Percentiles rank a stretch among this genome's conserved stretches.
Conservation (phyloP, 306 rosid species). For the Benincasa hispida region DNA sequence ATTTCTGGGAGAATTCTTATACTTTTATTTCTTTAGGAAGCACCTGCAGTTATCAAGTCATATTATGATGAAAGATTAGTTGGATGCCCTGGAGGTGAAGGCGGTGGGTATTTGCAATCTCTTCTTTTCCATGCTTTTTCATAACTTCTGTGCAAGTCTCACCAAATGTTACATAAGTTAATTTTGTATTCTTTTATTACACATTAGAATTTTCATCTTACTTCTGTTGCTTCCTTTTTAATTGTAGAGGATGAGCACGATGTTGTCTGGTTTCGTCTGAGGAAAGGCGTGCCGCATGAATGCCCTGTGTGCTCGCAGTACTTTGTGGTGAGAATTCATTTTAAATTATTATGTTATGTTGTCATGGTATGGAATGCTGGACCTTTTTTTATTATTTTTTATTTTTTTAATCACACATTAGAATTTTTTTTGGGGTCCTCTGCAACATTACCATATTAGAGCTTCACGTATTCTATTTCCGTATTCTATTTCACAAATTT, state of each 20-base stretch:
- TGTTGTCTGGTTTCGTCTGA: slow-evolving; percentile 50
- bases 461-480: no score
- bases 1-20: background rate
- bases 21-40: slow-evolving; percentile 18
- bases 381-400: no score
- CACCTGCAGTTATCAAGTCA: slow-evolving; percentile 33
- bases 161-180: background rate
- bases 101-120: slow-evolving; percentile 16
- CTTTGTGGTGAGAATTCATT: slow-evolving; percentile 20
- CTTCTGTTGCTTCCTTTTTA: background rate
- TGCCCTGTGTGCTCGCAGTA: slow-evolving; percentile 35
- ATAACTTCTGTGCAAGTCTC: background rate
- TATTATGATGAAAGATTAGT: slow-evolving; percentile 31
- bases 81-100: slow-evolving; percentile 44
- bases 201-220: background rate
- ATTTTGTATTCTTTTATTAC: background rate
- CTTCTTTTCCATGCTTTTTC: background rate
- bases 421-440: no score
- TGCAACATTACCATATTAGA: no score
- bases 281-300: slow-evolving; percentile 34
- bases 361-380: background rate
- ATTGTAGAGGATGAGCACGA: slow-evolving; percentile 38
- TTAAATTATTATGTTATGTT: background rate
- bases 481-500: background rate
- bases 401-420: no score